Percentiles rank a stretch among this genome's conserved stretches.
Conservation (phyloP, 169 alveolate species). For the Cryptosporidium ryanae region DNA sequence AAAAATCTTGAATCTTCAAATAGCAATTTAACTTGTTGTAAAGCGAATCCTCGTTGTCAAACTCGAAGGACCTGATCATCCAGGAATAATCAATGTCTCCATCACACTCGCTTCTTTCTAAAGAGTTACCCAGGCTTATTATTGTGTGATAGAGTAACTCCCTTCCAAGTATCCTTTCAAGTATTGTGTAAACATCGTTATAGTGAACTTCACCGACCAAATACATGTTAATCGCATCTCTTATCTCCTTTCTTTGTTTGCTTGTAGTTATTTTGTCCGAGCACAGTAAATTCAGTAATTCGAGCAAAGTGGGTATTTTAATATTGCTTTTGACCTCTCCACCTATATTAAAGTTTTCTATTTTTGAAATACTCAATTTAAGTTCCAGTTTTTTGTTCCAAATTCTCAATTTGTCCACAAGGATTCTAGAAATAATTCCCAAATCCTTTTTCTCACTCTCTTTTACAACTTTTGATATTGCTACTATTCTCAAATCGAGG, state of each 20-base stretch:
- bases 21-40: conserved; percentile 1
- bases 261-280: conserved; percentile 89
- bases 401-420: conserved; percentile 13
- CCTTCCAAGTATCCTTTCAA: conserved; percentile 83
- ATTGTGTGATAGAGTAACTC: conserved; percentile 71
- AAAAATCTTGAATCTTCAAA: neutral
- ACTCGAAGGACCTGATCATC: conserved; percentile 41
- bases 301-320: conserved; percentile 88
- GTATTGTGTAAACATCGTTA: conserved; percentile 88
- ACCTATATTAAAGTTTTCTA: neutral
- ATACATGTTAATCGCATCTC: conserved; percentile 88
- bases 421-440: neutral
- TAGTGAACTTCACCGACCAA: conserved; percentile 88
- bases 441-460: conserved; percentile 21
- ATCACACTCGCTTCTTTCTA: neutral
- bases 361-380: conserved; percentile 1
- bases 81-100: conserved; percentile 28
- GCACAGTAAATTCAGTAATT: conserved; percentile 86
- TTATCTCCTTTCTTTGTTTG: conserved; percentile 89
- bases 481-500: conserved; percentile 1
- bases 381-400: conserved; percentile 52
- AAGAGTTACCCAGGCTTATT: neutral
- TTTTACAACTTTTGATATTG: conserved; percentile 20
- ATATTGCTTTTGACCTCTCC: conserved; percentile 3
- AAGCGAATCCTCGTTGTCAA: conserved; percentile 1